These are phyloP conservation scores for Cocos nucifera DNA, from an alignment of 176 grass and related monocot genomes.

Conservation along the genomic window DNA sequence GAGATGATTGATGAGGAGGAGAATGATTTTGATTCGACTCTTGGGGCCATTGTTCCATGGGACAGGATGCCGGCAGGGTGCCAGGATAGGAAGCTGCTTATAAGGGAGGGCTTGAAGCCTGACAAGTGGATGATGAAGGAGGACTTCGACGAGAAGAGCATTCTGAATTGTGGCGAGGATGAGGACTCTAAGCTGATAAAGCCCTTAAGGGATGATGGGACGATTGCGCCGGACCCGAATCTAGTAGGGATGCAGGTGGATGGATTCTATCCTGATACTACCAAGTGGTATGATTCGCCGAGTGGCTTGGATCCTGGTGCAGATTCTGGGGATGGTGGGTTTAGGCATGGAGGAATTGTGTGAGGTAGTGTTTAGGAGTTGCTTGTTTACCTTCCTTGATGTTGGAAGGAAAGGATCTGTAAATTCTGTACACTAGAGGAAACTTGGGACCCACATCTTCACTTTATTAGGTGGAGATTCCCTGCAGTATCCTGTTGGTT, in stretches of 20 bases:
- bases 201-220: constrained; percentile 66
- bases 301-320: constrained; percentile 66
- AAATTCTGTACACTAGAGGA: constrained; percentile 86
- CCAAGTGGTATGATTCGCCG: constrained; percentile 97
- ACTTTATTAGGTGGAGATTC: constrained; percentile 21
- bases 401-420: constrained; percentile 37
- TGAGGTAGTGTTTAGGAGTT: constrained; percentile 20
- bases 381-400: constrained; percentile 19
- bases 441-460: constrained; percentile 16
- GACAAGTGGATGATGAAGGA: constrained; percentile 97
- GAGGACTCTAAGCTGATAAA: constrained; percentile 85
- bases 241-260: constrained; percentile 83
- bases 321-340: constrained; percentile 48
- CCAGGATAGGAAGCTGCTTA: constrained; percentile 67
- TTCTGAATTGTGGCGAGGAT: constrained; percentile 73
- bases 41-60: constrained; percentile 82
- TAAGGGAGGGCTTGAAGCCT: constrained; percentile 68
- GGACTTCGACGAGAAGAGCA: constrained; percentile 82
- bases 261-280: constrained; percentile 65
- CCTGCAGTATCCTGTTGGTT: constrained; percentile 17
- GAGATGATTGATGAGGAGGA: constrained; percentile 94
- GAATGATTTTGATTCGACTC: constrained; percentile 80
- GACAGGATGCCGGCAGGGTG: constrained; percentile 70
- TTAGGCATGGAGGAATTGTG: constrained; percentile 64
- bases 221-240: constrained; percentile 59